phyloP scores from a whole-genome alignment of 768 basidiomycete genomes.

The Piloderma croceum region DNA sequence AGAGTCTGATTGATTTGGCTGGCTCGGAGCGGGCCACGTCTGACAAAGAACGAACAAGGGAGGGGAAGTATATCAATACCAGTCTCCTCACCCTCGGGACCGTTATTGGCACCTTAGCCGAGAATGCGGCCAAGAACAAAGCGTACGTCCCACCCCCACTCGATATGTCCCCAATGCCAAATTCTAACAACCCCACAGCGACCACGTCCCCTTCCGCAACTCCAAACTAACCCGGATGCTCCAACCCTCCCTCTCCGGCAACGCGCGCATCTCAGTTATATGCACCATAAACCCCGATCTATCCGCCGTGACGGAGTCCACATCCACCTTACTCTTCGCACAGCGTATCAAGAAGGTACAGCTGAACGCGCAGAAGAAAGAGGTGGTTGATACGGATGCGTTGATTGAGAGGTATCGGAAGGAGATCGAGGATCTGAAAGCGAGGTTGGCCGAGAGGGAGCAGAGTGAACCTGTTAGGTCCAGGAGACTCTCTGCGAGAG shows the following conservation, averaged over 20 bases:
- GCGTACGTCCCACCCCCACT: constrained; percentile 30
- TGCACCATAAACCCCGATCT: constrained; percentile 91
- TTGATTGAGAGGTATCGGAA: constrained; percentile 90
- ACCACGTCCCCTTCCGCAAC: constrained; percentile 93
- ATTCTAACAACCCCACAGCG: constrained; percentile 32
- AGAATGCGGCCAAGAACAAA: constrained; percentile 77
- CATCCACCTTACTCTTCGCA: constrained; percentile 87
- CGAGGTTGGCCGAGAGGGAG: constrained; percentile 63
- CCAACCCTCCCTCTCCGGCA: constrained; percentile 91
- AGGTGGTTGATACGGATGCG: constrained; percentile 88
- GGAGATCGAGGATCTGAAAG: constrained; percentile 88
- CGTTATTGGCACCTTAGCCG: constrained; percentile 88
- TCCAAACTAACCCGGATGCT: constrained; percentile 92
- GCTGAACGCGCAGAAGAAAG: constrained; percentile 88
- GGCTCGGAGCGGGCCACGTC: constrained; percentile 96
- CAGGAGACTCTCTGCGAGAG: constrained; percentile 41
- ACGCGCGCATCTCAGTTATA: constrained; percentile 93
- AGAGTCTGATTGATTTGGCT: constrained; percentile 94
- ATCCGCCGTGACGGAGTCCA: constrained; percentile 74
- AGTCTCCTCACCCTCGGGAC: constrained; percentile 89
- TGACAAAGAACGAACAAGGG: constrained; percentile 91
- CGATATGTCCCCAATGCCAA: background rate
- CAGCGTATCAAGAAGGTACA: constrained; percentile 84
- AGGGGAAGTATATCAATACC: constrained; percentile 96
- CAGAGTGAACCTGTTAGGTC: constrained; percentile 47